Percentiles rank a stretch among this genome's conserved stretches.
phyloP scores from a whole-genome alignment of 306 rosid genomes.

The Mucuna pruriens region DNA sequence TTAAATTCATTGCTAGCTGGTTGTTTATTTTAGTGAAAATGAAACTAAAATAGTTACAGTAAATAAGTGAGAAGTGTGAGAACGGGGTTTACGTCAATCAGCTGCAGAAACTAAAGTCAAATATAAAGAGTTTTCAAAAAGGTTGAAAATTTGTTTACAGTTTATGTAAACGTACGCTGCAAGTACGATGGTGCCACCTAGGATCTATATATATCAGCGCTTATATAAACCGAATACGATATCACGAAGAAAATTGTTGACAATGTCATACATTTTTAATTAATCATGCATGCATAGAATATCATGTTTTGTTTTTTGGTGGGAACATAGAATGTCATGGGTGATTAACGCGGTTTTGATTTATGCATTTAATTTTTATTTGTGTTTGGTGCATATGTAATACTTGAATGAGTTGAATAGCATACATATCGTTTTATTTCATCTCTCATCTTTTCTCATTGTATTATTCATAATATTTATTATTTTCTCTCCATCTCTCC shows the following conservation, averaged over 20 bases:
- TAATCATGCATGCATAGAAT: not conserved
- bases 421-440: not conserved
- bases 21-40: not conserved
- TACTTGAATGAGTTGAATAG: not conserved
- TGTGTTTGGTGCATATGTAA: not conserved
- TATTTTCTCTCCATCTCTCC: not conserved
- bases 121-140: not conserved
- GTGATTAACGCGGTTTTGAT: not conserved
- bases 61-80: not conserved
- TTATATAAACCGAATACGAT: not conserved
- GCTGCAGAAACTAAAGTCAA: not conserved
- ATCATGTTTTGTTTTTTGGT: too few species aligned
- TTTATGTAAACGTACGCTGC: not conserved
- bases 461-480: not conserved
- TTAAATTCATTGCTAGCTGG: not conserved
- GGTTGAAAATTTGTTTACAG: not conserved
- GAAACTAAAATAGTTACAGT: not conserved
- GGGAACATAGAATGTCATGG: not conserved
- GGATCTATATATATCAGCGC: not conserved
- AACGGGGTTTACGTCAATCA: not conserved
- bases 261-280: not conserved
- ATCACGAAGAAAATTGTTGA: not conserved
- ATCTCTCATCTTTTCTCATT: not conserved
- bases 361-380: not conserved
- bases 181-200: not conserved